Conservation (phyloP, 1,284 basidiomycete species). For the Omphalotus olearius region DNA sequence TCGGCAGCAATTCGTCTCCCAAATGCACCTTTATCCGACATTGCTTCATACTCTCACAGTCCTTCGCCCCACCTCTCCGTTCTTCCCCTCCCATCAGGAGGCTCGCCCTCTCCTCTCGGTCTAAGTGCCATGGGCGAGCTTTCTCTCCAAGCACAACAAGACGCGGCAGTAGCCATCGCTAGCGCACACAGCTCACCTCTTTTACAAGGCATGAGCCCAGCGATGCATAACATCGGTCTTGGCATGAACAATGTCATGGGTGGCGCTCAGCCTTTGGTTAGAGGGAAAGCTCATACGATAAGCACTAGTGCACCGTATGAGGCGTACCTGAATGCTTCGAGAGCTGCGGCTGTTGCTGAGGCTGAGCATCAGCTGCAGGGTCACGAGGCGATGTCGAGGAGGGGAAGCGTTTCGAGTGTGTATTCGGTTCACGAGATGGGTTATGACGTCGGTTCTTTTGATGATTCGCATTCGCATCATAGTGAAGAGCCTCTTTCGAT, state of each 20-base stretch:
- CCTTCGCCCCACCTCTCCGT: conserved; percentile 21
- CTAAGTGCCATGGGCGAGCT: background rate
- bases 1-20: conserved; percentile 53
- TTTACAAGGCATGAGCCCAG: background rate
- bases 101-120: background rate
- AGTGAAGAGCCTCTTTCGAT: background rate
- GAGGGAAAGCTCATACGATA: conserved; percentile 9
- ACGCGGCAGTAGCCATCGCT: no score
- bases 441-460: background rate
- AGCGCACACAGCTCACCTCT: background rate
- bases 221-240: background rate
- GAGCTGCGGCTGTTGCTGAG: background rate
- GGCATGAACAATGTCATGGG: no score
- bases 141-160: background rate
- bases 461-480: background rate
- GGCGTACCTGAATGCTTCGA: conserved; percentile 2
- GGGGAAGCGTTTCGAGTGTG: background rate
- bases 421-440: background rate
- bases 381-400: background rate
- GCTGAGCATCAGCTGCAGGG: background rate
- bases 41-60: conserved; percentile 40
- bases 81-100: conserved; percentile 32
- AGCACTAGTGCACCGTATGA: conserved; percentile 8
- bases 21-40: conserved; percentile 61
- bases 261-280: background rate